Conservation (phyloP, 2,329 filamentous ascomycete species). For the Epichloe scottii region DNA sequence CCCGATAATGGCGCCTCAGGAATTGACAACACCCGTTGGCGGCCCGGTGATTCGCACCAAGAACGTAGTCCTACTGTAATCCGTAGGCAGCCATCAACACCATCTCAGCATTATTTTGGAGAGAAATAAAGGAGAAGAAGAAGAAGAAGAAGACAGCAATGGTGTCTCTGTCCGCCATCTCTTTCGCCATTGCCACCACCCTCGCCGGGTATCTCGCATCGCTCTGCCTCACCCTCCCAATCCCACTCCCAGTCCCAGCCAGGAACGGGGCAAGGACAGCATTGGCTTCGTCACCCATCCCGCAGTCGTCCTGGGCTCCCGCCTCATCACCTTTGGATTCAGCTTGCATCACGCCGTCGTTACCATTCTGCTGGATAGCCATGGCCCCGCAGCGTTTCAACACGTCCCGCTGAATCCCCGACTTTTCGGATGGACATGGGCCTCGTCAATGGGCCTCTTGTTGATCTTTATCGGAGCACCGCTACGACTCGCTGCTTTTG, state of each 20-base stretch:
- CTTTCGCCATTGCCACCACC: conserved; percentile 1
- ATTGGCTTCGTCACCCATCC: neutral
- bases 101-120: neutral
- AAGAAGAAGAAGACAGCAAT: neutral
- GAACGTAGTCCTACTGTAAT: no score
- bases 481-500: conserved; percentile 26
- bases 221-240: conserved; percentile 2
- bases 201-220: conserved; percentile 1
- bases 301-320: neutral
- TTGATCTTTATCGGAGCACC: conserved; percentile 17
- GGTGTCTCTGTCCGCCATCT: conserved; percentile 2
- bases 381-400: neutral
- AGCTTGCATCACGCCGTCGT: neutral
- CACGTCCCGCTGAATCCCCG: conserved; percentile 12
- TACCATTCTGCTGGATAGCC: neutral
- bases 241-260: neutral
- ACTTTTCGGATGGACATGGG: conserved; percentile 21
- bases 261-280: conserved; percentile 3
- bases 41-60: no score
- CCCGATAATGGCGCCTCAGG: no score
- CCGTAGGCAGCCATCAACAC: neutral
- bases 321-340: neutral
- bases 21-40: no score
- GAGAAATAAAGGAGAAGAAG: neutral
- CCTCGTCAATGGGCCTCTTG: conserved; percentile 18